Percentiles rank a stretch among this genome's conserved stretches.
Conservation (phyloP, 768 basidiomycete species). For the Galerina marginata region DNA sequence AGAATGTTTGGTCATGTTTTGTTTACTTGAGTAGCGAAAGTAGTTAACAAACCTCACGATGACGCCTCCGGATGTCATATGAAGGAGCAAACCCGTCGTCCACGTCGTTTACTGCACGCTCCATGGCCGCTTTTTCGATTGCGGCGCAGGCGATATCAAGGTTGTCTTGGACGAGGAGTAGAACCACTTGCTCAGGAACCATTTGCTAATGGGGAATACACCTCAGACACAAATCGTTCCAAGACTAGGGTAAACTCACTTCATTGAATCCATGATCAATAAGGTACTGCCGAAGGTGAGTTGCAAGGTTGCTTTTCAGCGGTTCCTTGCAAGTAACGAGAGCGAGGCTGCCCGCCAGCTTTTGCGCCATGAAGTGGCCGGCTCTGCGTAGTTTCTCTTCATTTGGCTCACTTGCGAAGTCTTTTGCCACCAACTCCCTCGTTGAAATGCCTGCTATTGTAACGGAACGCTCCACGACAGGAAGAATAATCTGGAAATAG, state of each 20-base stretch:
- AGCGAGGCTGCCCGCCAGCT: conserved; percentile 94
- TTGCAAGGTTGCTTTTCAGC: conserved; percentile 87
- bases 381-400: conserved; percentile 91
- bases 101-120: conserved; percentile 89
- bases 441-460: conserved; percentile 99
- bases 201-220: conserved; percentile 50
- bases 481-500: conserved; percentile 81
- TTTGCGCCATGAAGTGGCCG: conserved; percentile 95
- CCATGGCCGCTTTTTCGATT: conserved; percentile 98
- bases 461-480: conserved; percentile 97
- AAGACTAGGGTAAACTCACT: conserved; percentile 39
- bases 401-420: conserved; percentile 91
- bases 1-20: not conserved
- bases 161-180: conserved; percentile 88
- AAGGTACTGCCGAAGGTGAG: conserved; percentile 84
- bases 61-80: conserved; percentile 83
- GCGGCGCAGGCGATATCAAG: conserved; percentile 91
- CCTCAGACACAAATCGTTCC: not conserved
- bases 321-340: conserved; percentile 99
- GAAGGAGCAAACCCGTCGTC: conserved; percentile 87
- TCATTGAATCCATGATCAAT: conserved; percentile 90
- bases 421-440: conserved; percentile 92
- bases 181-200: conserved; percentile 80
- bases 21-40: conserved; percentile 1
- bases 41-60: conserved; percentile 71